These are phyloP conservation scores for Cladosporium sp. DNA, from an alignment of 2,329 filamentous ascomycete genomes.

Conservation along the genomic window DNA sequence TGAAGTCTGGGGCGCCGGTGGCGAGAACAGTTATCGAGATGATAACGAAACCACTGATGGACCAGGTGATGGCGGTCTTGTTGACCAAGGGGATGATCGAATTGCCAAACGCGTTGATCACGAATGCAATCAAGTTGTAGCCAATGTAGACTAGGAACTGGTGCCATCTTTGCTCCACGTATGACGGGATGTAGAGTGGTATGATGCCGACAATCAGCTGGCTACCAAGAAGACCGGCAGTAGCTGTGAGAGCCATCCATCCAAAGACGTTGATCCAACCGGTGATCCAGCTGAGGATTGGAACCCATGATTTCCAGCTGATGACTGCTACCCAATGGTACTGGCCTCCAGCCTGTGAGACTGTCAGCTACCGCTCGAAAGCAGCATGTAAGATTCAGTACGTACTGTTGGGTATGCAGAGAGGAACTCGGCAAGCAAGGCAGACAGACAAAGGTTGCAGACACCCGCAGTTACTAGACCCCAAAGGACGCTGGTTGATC, in stretches of 20 bases:
- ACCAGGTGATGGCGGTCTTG: slow-evolving; percentile 68
- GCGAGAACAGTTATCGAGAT: slow-evolving; percentile 67
- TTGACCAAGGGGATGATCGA: slow-evolving; percentile 61
- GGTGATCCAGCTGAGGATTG: slow-evolving; percentile 64
- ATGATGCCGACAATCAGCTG: slow-evolving; percentile 65
- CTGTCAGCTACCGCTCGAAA: not conserved
- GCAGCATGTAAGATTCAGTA: not conserved
- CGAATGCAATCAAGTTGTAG: slow-evolving; percentile 57
- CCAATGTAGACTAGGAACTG: slow-evolving; percentile 69
- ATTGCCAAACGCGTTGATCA: slow-evolving; percentile 63
- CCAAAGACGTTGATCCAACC: slow-evolving; percentile 72
- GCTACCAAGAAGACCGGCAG: slow-evolving; percentile 63
- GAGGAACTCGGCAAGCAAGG: slow-evolving; percentile 64
- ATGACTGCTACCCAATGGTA: slow-evolving; percentile 71
- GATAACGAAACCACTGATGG: slow-evolving; percentile 62
- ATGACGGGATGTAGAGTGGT: slow-evolving; percentile 56
- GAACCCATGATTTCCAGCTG: slow-evolving; percentile 56
- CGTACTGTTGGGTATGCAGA: slow-evolving; percentile 50
- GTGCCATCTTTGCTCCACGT: slow-evolving; percentile 60
- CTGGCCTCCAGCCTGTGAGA: slow-evolving; percentile 43
- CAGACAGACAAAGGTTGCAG: slow-evolving; percentile 66
- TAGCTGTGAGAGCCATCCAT: slow-evolving; percentile 67
- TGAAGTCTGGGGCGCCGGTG: slow-evolving; percentile 62
- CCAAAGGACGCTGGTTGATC: slow-evolving; percentile 69
- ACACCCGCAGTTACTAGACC: slow-evolving; percentile 55